Evolutionary conservation across 768 basidiomycete genomes (phyloP), one percentile per base, ranked within the genome.

Genomic region (Gautieria morchelliformis): DNA sequence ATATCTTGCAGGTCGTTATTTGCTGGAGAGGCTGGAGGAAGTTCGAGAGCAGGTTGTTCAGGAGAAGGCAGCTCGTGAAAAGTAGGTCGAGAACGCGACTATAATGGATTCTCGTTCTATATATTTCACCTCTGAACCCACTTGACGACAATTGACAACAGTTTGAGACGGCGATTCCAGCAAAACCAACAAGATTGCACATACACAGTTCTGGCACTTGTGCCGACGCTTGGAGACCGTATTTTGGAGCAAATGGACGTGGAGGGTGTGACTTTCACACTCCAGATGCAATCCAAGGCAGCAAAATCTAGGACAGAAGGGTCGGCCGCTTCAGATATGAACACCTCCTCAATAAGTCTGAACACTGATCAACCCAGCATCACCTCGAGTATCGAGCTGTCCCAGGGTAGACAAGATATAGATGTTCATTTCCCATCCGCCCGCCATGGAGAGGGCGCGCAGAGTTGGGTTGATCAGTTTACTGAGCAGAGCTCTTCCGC

Each of bases 101-200:
- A 63, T 58, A 52, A 42, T 9, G 35, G 17, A 46, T 17, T 30
- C 15, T 19, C 39, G 41, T n/a, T 45, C 15, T 17, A 20, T 53
- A 15, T 42, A 20, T 53, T 20, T 42, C 17, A 17, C 20, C 27
- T 33, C 15, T 17, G 14, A 27, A n/a, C 27, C 4, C 11, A 24
- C 20, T 14, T 53, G 15, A 22, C 27, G 24, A 12, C 5, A 30
- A 19, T 24, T 35, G 27, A 17, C 27, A 53, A 8, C 55, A 93
- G 90, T 62, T 70, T 93, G 27, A 78, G 81, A 52, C 74, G 82
- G 47, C 76, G 92, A 37, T 94, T 91, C 67, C 74, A 77, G 35
- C 82, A 87, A 60, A 89, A 84, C 24, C 84, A 87, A 62, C 82
- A 89, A 58, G 85, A 93, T 64, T 76, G 81, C 22, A 81, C 85